Evolutionary conservation across 805 yeast genomes (phyloP).

Genomic region (Maudiozyma saulgeensis): DNA sequence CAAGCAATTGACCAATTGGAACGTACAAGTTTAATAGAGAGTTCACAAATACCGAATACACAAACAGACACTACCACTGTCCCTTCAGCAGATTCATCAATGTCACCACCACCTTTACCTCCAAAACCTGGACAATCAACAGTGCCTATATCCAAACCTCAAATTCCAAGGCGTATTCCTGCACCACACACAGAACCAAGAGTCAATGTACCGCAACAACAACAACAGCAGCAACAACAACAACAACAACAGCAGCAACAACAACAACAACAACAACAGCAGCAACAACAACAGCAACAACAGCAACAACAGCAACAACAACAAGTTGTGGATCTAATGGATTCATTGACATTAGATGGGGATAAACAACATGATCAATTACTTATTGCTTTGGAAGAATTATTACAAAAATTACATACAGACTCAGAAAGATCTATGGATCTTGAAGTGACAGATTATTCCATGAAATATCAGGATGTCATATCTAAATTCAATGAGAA

Average conservation of each 20-base stretch:
- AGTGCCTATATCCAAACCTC: not conserved
- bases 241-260: not conserved
- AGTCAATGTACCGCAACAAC: not conserved
- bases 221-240: not conserved
- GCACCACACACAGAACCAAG: not conserved
- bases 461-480: not conserved
- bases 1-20: not conserved
- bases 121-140: constrained; percentile 4
- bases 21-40: not conserved
- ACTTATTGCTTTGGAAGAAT: not conserved
- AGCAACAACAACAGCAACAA: not conserved
- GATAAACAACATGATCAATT: not conserved
- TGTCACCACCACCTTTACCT: constrained; percentile 9
- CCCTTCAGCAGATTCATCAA: too few species aligned
- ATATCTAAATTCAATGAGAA: not conserved
- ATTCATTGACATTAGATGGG: not conserved
- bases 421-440: not conserved
- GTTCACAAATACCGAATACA: not conserved
- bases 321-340: not conserved
- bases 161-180: not conserved
- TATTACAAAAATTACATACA: not conserved
- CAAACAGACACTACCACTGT: not conserved
- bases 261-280: not conserved
- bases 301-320: not conserved
- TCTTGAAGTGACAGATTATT: not conserved